phyloP scores from a whole-genome alignment of 2,329 filamentous ascomycete genomes.

The Colletotrichum sp. region DNA sequence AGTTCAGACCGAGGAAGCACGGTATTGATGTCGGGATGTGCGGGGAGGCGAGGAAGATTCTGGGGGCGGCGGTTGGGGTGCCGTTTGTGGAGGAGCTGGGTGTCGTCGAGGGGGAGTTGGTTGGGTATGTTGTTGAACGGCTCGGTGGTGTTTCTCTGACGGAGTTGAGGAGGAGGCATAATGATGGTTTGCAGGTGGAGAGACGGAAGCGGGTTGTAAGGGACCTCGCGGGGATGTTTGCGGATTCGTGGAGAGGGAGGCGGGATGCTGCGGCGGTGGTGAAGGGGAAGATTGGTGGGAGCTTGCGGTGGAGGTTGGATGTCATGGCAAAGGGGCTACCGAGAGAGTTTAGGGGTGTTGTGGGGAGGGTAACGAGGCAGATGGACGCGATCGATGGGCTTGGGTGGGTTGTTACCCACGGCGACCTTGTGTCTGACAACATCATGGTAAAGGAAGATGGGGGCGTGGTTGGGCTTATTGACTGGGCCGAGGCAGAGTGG shows the following conservation, averaged over 20 bases:
- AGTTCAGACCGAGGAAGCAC: conserved; percentile 52
- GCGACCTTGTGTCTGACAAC: conserved; percentile 63
- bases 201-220: conserved; percentile 34
- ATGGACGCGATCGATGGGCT: conserved; percentile 42
- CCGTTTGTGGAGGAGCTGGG: conserved; percentile 42
- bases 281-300: conserved; percentile 42
- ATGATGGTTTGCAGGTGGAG: not conserved
- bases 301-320: conserved; percentile 42
- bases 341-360: conserved; percentile 26
- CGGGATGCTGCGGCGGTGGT: not conserved
- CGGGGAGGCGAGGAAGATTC: conserved; percentile 39
- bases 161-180: conserved; percentile 26
- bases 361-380: conserved; percentile 26
- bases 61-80: conserved; percentile 38
- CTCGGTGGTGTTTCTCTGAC: conserved; percentile 45
- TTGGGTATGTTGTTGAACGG: conserved; percentile 45
- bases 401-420: conserved; percentile 63
- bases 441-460: conserved; percentile 48
- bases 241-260: conserved; percentile 36
- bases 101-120: conserved; percentile 31
- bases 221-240: conserved; percentile 46
- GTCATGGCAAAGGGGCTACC: conserved; percentile 39
- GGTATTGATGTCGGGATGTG: conserved; percentile 42
- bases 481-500: conserved; percentile 68
- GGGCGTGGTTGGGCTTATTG: conserved; percentile 56